A percentile compares a stretch with the other conserved stretches of the same genome.
These are phyloP conservation scores for Cicer pinnatifidum DNA, from an alignment of 306 rosid genomes.

Conservation along the genomic window DNA sequence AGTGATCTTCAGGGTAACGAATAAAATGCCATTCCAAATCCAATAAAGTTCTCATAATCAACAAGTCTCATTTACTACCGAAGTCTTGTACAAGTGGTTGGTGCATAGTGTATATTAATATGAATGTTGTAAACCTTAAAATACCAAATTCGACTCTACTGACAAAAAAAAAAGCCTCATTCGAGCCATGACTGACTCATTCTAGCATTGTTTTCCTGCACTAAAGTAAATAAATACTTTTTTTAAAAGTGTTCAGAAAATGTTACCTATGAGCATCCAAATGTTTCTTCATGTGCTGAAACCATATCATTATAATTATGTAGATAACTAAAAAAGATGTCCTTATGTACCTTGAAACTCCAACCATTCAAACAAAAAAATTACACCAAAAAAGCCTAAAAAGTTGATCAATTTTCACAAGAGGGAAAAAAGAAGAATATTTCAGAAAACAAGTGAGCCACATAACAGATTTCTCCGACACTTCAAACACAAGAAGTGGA, in stretches of 20 bases:
- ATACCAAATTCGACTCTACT: too few species aligned
- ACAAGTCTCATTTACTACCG: not conserved
- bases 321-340: constrained; percentile 23
- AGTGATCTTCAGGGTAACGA: not conserved
- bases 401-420: not conserved
- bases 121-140: too few species aligned
- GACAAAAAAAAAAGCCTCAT: not conserved
- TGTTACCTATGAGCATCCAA: constrained; percentile 31
- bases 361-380: constrained; percentile 24
- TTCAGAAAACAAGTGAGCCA: too few species aligned
- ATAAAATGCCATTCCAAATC: constrained; percentile 22
- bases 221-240: constrained; percentile 10
- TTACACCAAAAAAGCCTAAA: constrained; percentile 4
- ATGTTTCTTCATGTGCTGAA: constrained; percentile 26
- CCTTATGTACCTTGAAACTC: constrained; percentile 16
- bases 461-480: too few species aligned
- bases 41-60: constrained; percentile 19
- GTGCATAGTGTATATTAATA: too few species aligned
- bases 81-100: too few species aligned
- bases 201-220: not conserved
- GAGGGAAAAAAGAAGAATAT: not conserved
- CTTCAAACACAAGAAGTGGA: too few species aligned
- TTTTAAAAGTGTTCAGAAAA: constrained; percentile 24
- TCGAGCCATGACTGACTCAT: not conserved
- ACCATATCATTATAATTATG: not conserved